phyloP scores from a whole-genome alignment of 176 grass and related monocot species.

The Urochloa ruziziensis region DNA sequence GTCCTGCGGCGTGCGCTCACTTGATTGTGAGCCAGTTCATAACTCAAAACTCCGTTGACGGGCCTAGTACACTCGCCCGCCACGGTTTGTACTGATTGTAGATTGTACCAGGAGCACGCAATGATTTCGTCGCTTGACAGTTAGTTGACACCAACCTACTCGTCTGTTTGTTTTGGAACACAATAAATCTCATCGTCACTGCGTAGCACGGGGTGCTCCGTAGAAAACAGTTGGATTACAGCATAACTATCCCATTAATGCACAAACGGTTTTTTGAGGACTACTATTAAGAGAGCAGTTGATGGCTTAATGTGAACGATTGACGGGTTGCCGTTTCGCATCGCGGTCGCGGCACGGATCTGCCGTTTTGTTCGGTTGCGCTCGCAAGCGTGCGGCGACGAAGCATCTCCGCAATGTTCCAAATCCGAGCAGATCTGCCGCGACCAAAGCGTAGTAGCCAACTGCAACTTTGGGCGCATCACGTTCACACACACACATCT shows the following conservation, averaged over 20 bases:
- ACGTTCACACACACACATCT: not conserved
- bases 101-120: too few species aligned
- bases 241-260: too few species aligned
- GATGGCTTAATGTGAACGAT: not conserved
- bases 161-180: not conserved
- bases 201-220: too few species aligned
- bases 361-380: not conserved
- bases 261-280: not conserved
- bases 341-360: too few species aligned
- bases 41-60: not conserved
- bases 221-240: too few species aligned
- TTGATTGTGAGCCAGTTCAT: not conserved
- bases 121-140: too few species aligned
- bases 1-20: not conserved
- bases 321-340: not conserved
- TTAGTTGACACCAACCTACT: too few species aligned
- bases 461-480: not conserved
- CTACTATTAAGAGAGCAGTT: not conserved
- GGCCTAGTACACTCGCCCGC: not conserved
- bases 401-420: not conserved
- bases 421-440: not conserved
- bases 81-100: too few species aligned
- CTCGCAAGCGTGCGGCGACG: not conserved
- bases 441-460: not conserved
- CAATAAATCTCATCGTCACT: not conserved